phyloP scores from a whole-genome alignment of 805 yeast genomes.

The Teunomyces kruisii region DNA sequence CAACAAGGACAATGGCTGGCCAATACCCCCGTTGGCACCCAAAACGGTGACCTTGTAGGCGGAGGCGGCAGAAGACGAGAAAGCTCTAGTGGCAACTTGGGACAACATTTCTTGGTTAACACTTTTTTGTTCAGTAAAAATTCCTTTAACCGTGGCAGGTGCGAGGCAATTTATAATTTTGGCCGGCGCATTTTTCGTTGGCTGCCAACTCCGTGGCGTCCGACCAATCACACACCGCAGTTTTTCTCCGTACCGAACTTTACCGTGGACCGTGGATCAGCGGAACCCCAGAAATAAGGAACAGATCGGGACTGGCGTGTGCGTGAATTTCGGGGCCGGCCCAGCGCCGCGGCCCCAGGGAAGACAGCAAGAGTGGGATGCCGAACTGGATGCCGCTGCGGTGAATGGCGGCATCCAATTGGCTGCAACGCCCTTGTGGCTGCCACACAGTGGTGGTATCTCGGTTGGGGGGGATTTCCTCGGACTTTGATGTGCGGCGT shows the following conservation, averaged over 20 bases:
- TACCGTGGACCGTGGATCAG: conserved; percentile 2
- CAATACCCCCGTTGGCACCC: conserved; percentile 94
- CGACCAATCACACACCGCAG: conserved; percentile 2
- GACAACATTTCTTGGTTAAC: conserved; percentile 45
- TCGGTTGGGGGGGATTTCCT: too few relatives aligned
- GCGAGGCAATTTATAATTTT: not conserved
- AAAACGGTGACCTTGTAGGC: conserved; percentile 74
- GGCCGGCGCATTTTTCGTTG: not conserved
- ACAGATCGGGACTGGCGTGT: not conserved
- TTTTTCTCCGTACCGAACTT: conserved; percentile 1
- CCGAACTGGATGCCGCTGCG: too few relatives aligned
- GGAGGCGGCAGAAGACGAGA: conserved; percentile 63
- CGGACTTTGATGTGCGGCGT: too few relatives aligned
- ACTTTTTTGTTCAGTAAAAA: too few relatives aligned
- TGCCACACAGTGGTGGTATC: too few relatives aligned
- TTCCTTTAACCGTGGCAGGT: not conserved
- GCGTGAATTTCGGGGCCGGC: too few relatives aligned
- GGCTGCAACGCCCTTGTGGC: too few relatives aligned
- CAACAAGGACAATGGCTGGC: conserved; percentile 79
- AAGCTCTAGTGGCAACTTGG: conserved; percentile 58
- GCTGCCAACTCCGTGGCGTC: conserved; percentile 1
- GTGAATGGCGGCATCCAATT: too few relatives aligned
- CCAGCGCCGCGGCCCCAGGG: too few relatives aligned
- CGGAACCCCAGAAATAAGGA: conserved; percentile 2
- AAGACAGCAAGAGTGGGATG: too few relatives aligned